phyloP scores from a whole-genome alignment of 2,329 filamentous ascomycete species.

The Stagonosporopsis cucurbitacearum region DNA sequence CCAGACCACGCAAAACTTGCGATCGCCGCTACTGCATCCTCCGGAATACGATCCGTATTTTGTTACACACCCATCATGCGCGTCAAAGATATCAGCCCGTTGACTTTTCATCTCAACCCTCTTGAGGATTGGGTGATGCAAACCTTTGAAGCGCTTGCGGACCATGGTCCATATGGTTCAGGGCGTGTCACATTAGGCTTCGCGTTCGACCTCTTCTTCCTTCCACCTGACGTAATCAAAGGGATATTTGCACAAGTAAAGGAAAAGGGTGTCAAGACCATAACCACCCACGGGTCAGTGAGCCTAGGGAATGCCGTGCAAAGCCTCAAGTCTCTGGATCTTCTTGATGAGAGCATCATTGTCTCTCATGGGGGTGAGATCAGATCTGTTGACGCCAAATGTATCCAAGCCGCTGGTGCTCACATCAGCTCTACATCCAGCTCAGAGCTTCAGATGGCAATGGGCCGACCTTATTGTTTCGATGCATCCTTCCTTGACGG shows the following conservation, averaged over 20 bases:
- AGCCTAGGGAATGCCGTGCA: conserved; percentile 22
- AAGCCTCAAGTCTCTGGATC: conserved; percentile 41
- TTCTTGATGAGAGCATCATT: conserved; percentile 53
- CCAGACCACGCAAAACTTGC: conserved; percentile 35
- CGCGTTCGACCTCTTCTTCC: conserved; percentile 53
- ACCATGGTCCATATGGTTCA: conserved; percentile 27
- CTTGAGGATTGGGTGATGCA: conserved; percentile 55
- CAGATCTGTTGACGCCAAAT: conserved; percentile 43
- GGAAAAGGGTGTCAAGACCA: conserved; percentile 47
- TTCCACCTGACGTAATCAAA: conserved; percentile 48
- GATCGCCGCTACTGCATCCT: conserved; percentile 51
- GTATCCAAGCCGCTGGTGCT: conserved; percentile 45
- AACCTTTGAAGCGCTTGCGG: conserved; percentile 46
- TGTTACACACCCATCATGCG: conserved; percentile 46
- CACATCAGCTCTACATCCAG: conserved; percentile 56
- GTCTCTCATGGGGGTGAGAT: conserved; percentile 51
- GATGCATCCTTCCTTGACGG: conserved; percentile 30
- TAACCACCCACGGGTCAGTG: conserved; percentile 51
- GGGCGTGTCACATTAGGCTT: conserved; percentile 53
- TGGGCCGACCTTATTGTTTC: conserved; percentile 49
- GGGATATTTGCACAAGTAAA: conserved; percentile 49
- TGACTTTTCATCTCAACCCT: conserved; percentile 54
- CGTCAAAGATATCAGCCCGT: conserved; percentile 53
- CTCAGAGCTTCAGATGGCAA: conserved; percentile 60
- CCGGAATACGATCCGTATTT: conserved; percentile 57